These are phyloP conservation scores for Fusarium sp. DNA, from an alignment of 2,329 filamentous ascomycete species.

Conservation along the genomic window DNA sequence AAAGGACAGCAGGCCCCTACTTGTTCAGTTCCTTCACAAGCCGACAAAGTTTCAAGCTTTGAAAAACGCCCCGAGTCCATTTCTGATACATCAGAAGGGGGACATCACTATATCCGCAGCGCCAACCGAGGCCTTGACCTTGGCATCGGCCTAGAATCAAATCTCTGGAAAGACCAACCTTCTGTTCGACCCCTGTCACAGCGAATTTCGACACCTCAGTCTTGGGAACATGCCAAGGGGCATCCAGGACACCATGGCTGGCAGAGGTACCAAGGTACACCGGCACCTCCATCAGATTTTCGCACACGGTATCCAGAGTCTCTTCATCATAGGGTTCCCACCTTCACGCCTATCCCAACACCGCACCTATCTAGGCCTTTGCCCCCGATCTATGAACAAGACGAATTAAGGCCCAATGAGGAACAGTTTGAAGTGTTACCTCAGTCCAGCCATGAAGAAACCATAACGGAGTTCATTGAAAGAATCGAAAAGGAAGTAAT, in stretches of 20 bases:
- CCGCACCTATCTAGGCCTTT: not conserved
- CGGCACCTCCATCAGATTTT: not conserved
- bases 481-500: conserved; percentile 43
- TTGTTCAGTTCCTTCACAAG: not conserved
- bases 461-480: conserved; percentile 41
- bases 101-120: conserved; percentile 5
- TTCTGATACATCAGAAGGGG: conserved; percentile 6
- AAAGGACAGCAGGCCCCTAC: not conserved
- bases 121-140: not conserved
- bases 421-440: not conserved
- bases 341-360: not conserved
- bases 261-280: not conserved
- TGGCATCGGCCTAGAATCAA: not conserved
- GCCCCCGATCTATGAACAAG: not conserved
- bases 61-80: not conserved
- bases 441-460: conserved; percentile 27
- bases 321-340: not conserved
- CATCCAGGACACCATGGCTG: not conserved
- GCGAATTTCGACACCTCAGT: not conserved
- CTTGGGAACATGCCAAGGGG: not conserved
- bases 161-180: not conserved
- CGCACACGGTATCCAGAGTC: not conserved
- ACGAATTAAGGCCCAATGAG: not conserved
- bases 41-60: not conserved
- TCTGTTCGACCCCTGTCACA: not conserved